A percentile compares a stretch with the other conserved stretches of the same genome.
Conservation (phyloP, 2,329 filamentous ascomycete species). For the Neocucurbitaria cava region DNA sequence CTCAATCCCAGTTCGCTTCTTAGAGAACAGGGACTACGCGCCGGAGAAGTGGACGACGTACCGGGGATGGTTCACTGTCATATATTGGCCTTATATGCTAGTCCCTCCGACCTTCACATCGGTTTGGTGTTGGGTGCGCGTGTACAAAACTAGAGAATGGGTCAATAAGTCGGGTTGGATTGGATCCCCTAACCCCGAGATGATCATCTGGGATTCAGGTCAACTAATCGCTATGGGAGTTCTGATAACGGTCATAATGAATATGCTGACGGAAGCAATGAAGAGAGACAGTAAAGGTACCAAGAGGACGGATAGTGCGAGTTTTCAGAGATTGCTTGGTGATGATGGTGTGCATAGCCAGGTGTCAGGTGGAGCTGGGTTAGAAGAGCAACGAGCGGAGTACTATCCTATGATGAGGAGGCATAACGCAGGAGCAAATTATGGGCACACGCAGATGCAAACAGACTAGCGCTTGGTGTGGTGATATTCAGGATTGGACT, state of each 20-base stretch:
- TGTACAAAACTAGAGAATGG: conserved; percentile 4
- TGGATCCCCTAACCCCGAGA: background rate
- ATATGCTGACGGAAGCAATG: conserved; percentile 1
- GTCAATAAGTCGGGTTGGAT: conserved; percentile 6
- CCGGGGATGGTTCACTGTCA: conserved; percentile 1
- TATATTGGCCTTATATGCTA: conserved; percentile 4
- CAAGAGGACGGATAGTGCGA: background rate
- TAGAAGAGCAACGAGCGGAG: background rate
- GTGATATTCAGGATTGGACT: background rate
- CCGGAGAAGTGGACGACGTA: background rate
- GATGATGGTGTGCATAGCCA: background rate
- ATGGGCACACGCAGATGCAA: background rate
- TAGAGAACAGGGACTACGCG: background rate
- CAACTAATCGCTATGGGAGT: conserved; percentile 7
- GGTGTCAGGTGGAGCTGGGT: background rate
- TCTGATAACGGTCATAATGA: conserved; percentile 2
- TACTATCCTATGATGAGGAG: background rate
- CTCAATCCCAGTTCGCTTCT: background rate
- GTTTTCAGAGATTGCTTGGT: background rate
- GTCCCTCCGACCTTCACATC: conserved; percentile 3
- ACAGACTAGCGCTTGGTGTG: background rate
- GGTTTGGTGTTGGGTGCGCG: conserved; percentile 2
- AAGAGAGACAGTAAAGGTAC: conserved; percentile 5
- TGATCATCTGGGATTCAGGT: conserved; percentile 1
- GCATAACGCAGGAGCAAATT: background rate